Evolutionary conservation across 176 grass and related monocot genomes (phyloP).

Genomic region (maize (Zea mays)): Zm-B73-REFERENCE-NAM-5.0 NC_050096.1:289275501-289276000

Average conservation of each 20-base stretch:
- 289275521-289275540: background rate
- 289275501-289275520: background rate
- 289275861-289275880: background rate
- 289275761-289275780: background rate
- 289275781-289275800: too few species aligned
- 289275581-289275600: conserved; percentile 2
- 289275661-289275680: background rate
- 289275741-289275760: background rate
- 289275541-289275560: background rate
- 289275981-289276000: background rate
- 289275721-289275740: background rate
- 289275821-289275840: background rate
- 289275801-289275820: background rate
- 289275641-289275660: background rate
- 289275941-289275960: conserved; percentile 35
- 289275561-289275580: background rate
- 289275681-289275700: background rate
- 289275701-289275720: background rate
- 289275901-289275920: background rate
- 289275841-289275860: background rate
- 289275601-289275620: background rate
- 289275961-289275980: conserved; percentile 37
- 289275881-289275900: background rate
- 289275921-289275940: background rate
- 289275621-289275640: background rate